These are phyloP conservation scores for Thuidium tamariscinum DNA, from an alignment of 225 moss, liverwort and hornwort genomes.

Conservation along the genomic window DNA sequence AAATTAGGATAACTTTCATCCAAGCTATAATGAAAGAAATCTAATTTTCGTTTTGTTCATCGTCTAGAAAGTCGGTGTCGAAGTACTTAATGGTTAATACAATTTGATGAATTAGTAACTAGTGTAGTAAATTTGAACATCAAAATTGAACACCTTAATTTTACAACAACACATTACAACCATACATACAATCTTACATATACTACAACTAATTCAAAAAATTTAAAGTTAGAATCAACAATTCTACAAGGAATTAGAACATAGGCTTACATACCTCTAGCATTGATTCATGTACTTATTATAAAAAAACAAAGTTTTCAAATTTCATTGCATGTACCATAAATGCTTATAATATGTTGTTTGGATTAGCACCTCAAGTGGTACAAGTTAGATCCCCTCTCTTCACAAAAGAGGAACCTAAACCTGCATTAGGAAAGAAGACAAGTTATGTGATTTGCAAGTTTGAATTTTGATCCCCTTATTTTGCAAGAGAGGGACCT, in stretches of 20 bases:
- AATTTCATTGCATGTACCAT: not conserved
- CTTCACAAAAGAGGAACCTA: too few relatives aligned
- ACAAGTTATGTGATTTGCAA: not conserved
- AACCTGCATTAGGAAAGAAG: not conserved
- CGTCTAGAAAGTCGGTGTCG: too few relatives aligned
- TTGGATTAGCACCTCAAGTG: not conserved
- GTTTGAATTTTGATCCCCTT: not conserved
- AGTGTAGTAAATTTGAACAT: not conserved
- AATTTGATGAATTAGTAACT: not conserved
- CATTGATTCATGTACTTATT: accelerated
- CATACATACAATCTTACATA: too few relatives aligned
- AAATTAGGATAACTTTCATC: too few relatives aligned
- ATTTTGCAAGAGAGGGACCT: accelerated
- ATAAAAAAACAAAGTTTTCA: accelerated
- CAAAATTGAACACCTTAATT: not conserved
- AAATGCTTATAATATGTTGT: not conserved
- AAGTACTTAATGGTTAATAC: too few relatives aligned
- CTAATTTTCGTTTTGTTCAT: too few relatives aligned
- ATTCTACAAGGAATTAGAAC: accelerated
- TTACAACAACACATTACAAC: too few relatives aligned
- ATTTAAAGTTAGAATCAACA: not conserved
- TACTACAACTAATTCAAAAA: not conserved
- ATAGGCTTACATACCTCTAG: accelerated
- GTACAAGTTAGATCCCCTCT: too few relatives aligned
- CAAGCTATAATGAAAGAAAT: too few relatives aligned